Evolutionary conservation across 495 filamentous ascomycete species (phyloP).

Genomic region (Xylaria venustula): DNA sequence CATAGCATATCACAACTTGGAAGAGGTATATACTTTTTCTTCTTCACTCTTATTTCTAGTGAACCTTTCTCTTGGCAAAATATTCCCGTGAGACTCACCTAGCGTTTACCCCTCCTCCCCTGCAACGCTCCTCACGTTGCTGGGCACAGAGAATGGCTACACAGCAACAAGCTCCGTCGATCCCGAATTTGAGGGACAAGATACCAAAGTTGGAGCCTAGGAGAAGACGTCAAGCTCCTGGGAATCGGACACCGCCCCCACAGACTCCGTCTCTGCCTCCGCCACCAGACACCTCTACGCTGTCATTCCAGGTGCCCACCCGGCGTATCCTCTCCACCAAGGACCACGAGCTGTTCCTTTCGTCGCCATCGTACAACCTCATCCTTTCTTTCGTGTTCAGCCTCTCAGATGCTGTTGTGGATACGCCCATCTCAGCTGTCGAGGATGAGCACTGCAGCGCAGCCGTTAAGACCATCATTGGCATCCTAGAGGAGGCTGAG

Average conservation of each 20-base stretch:
- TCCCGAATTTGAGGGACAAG: constrained; percentile 59
- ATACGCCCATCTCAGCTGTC: constrained; percentile 68
- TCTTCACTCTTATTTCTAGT: too few species aligned
- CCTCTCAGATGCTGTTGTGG: constrained; percentile 78
- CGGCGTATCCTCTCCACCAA: constrained; percentile 75
- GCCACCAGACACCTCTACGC: constrained; percentile 61
- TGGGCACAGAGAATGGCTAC: too few species aligned
- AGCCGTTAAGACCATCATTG: constrained; percentile 61
- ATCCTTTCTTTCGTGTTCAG: constrained; percentile 81
- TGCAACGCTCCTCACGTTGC: too few species aligned
- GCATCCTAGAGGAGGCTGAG: constrained; percentile 66
- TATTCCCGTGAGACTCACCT: too few species aligned
- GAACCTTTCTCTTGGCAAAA: too few species aligned
- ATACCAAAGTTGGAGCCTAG: constrained; percentile 70
- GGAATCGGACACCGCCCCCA: constrained; percentile 64
- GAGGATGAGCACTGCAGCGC: constrained; percentile 53
- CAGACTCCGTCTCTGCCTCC: constrained; percentile 69
- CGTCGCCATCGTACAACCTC: constrained; percentile 74
- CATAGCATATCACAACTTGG: too few species aligned
- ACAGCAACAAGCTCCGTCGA: constrained; percentile 32
- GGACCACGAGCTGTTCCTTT: constrained; percentile 80
- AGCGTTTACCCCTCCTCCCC: too few species aligned
- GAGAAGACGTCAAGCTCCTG: constrained; percentile 49
- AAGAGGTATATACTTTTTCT: too few species aligned
- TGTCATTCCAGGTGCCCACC: constrained; percentile 63